Percentiles rank a stretch among this genome's conserved stretches.
phyloP scores from a whole-genome alignment of 176 grass and related monocot species.

The Oryza rufipogon region DNA sequence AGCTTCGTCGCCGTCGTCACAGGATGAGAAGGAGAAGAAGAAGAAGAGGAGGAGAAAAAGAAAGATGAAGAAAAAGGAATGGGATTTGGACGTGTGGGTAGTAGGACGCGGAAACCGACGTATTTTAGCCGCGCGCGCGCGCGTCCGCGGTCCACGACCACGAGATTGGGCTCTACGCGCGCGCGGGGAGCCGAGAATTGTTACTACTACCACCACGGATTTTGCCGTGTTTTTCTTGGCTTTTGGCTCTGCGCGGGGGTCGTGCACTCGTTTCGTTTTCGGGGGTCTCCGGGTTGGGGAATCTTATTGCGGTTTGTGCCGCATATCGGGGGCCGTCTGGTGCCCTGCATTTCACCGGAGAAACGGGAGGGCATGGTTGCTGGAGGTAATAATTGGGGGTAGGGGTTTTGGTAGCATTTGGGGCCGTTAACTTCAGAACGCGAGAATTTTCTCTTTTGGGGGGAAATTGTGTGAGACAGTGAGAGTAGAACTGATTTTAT shows the following conservation, averaged over 20 bases:
- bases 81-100: not conserved
- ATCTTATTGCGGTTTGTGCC: not conserved
- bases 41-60: too few relatives aligned
- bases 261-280: not conserved
- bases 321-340: not conserved
- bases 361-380: not conserved
- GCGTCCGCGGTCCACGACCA: too few relatives aligned
- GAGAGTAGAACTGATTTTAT: not conserved
- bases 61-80: not conserved
- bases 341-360: not conserved
- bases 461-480: too few relatives aligned
- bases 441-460: too few relatives aligned
- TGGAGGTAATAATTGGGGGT: not conserved
- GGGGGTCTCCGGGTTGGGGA: not conserved
- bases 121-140: too few relatives aligned
- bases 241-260: too few relatives aligned
- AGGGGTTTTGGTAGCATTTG: not conserved
- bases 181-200: not conserved
- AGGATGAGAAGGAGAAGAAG: not conserved
- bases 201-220: not conserved
- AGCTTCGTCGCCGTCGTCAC: not conserved
- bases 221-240: not conserved
- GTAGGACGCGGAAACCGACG: not conserved
- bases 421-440: not conserved
- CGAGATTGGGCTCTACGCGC: not conserved